Conservation (phyloP, 2,329 filamentous ascomycete genomes). For the Venturiaceae sp. region DNA sequence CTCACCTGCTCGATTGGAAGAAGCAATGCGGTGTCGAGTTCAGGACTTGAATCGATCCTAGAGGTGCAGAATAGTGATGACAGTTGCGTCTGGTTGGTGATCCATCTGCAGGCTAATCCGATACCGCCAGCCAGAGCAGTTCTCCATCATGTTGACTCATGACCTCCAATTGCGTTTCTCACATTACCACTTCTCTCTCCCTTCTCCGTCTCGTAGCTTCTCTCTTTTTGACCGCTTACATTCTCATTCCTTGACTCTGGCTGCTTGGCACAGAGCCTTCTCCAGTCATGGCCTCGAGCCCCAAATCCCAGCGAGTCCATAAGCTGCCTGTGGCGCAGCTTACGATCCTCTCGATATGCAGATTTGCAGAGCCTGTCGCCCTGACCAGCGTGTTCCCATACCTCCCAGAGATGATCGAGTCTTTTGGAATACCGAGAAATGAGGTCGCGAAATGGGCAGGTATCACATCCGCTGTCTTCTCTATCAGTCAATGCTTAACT, state of each 20-base stretch:
- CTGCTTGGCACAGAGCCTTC: background rate
- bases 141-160: background rate
- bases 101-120: background rate
- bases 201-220: no score
- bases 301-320: background rate
- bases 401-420: slow-evolving; percentile 52
- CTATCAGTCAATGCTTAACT: slow-evolving; percentile 67
- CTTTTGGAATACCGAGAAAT: slow-evolving; percentile 26
- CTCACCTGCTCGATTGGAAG: background rate
- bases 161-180: no score
- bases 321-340: slow-evolving; percentile 27
- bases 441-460: slow-evolving; percentile 58
- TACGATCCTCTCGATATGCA: slow-evolving; percentile 61
- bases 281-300: background rate
- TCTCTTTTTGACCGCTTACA: background rate
- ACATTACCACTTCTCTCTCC: no score
- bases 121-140: background rate
- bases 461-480: slow-evolving; percentile 75
- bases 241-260: background rate
- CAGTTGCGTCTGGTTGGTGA: background rate
- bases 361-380: slow-evolving; percentile 84
- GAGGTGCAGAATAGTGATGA: background rate
- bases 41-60: no score
- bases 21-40: background rate
- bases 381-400: slow-evolving; percentile 77